Base-by-base conservation (phyloP, 2,329 filamentous ascomycete genomes). In the Hypoxylon sp. region DNA sequence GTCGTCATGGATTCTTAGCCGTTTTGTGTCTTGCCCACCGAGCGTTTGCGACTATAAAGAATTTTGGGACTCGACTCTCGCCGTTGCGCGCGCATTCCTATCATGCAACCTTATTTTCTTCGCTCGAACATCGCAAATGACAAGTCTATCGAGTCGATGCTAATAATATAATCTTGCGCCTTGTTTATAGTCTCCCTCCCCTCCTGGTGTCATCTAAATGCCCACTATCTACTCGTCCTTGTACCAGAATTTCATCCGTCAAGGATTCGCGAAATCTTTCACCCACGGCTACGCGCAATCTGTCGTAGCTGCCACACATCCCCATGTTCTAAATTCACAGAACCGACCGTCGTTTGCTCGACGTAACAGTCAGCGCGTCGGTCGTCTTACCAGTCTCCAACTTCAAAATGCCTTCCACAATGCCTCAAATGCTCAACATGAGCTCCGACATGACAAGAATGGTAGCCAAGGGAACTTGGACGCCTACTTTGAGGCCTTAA, bases 271-370 rank as follows among this genome's bases (percentile, higher is more conserved):
- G 71, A 97, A 97, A 80, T 91, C 92, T 69, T 89, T 97, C 74
- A 93, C 91, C 73, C 91, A 97, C 84, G 93, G 93, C 76, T 97
- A 97, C 83, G 92, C 92, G 66, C 93, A 97, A 74, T 96, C 92
- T 59, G 88, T 97, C 76, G 91, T 99, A 76, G 94, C 94, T 69
- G 93, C 91, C 67, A 91, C 91, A 60, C 91, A 96, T 59, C 83
- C 82, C 48, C 79, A 82, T 87, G 88, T 78, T 81, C 84, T 80
- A 82, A 91, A 86, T 81, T 86, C 77, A 70, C 91, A 84, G 71
- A 85, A 82, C 71, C 80, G 83, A 63, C 81, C 81, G 57, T 81
- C 81, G 66, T 87, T 84, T 67, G 80, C 77, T 55, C 80, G 81
- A 63, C 80, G 79, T 66, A 80, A 78, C 64, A 79, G 73, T 67